A percentile compares a stretch with the other conserved stretches of the same genome.
These are phyloP conservation scores for Solanum habrochaites DNA, from an alignment of 257 asterid species.

Conservation along the genomic window DNA sequence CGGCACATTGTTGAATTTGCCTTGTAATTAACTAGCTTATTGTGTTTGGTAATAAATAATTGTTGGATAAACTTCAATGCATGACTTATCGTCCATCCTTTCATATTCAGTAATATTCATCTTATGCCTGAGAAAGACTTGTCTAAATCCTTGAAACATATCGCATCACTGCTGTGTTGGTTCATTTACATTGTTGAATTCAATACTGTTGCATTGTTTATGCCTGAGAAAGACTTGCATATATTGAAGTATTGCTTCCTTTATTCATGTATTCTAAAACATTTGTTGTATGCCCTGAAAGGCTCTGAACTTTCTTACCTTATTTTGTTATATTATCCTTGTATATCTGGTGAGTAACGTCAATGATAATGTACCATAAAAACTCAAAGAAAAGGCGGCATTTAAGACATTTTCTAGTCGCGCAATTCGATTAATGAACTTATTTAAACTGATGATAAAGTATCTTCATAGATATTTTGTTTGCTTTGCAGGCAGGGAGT, in stretches of 20 bases:
- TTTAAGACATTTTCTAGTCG: background rate
- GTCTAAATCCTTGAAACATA: background rate
- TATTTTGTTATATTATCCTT: background rate
- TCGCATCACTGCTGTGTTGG: background rate
- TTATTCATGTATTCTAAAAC: background rate
- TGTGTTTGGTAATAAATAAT: background rate
- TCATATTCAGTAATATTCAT: background rate
- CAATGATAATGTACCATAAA: background rate
- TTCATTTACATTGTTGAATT: background rate
- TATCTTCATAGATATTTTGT: background rate
- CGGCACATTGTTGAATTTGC: background rate
- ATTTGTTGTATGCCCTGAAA: background rate
- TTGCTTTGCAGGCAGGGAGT: slow-evolving; percentile 17
- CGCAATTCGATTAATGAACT: background rate
- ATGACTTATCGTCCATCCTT: background rate
- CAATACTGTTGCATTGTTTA: background rate
- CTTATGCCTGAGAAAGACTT: background rate
- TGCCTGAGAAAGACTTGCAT: background rate
- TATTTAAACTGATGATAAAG: background rate
- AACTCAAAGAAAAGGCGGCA: background rate
- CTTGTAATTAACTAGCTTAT: background rate
- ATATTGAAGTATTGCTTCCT: background rate
- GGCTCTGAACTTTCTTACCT: background rate
- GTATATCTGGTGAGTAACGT: background rate
- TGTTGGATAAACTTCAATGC: background rate